phyloP scores from a whole-genome alignment of 2,329 filamentous ascomycete species.

The Akanthomyces muscarius region DNA sequence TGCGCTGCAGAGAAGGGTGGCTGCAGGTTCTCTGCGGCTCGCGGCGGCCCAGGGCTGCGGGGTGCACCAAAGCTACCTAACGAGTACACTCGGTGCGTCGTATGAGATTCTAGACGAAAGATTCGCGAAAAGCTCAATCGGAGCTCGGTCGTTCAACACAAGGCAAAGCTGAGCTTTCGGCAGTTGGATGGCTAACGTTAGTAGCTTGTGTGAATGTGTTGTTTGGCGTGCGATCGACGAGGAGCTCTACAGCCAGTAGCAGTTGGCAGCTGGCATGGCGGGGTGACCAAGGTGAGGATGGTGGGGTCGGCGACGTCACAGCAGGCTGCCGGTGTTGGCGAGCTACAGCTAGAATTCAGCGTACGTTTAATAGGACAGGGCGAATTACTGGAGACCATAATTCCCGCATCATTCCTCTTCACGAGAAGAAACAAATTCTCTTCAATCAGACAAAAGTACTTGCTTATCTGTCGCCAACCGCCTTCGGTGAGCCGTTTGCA shows the following conservation, averaged over 20 bases:
- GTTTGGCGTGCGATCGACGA: not conserved
- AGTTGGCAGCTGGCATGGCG: not conserved
- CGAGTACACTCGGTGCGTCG: not conserved
- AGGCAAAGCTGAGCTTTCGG: not conserved
- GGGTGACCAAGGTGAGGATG: not conserved
- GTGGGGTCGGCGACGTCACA: constrained; percentile 16
- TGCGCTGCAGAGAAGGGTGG: not conserved
- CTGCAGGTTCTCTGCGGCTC: not conserved
- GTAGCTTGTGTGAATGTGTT: not conserved
- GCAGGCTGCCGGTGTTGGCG: not conserved
- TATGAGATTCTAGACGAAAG: not conserved
- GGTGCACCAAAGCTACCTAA: not conserved
- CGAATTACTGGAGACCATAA: too few species aligned
- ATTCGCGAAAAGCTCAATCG: not conserved
- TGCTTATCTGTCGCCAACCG: too few species aligned
- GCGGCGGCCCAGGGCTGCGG: not conserved
- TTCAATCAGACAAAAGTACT: not conserved
- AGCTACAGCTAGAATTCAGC: not conserved
- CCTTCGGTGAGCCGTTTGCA: not conserved
- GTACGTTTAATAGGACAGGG: not conserved
- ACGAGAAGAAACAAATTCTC: too few species aligned
- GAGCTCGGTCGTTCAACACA: not conserved
- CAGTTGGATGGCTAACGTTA: not conserved
- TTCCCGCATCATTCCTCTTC: too few species aligned
- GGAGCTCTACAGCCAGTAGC: constrained; percentile 4